A percentile compares a stretch with the other conserved stretches of the same genome.
These are phyloP conservation scores for Trametopsis cervina DNA, from an alignment of 768 basidiomycete species.

Conservation along the genomic window DNA sequence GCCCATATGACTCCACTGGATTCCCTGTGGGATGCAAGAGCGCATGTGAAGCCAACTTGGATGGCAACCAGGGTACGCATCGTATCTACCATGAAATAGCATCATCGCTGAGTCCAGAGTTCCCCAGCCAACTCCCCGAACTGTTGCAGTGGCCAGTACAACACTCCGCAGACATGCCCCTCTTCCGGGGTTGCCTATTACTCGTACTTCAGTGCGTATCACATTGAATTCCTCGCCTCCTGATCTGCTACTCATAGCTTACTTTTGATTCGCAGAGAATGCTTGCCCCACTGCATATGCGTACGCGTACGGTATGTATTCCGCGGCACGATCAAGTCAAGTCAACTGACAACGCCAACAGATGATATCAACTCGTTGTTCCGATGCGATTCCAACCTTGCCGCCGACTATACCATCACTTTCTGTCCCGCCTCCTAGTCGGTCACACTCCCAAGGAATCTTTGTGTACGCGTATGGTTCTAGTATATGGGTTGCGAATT, in stretches of 20 bases:
- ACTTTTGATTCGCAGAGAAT: too few species aligned
- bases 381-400: conserved; percentile 6
- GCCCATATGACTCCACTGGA: conserved; percentile 23
- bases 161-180: conserved; percentile 26
- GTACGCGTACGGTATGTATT: conserved; percentile 17
- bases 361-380: conserved; percentile 1
- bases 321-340: neutral
- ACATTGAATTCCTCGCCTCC: too few species aligned
- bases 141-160: conserved; percentile 28
- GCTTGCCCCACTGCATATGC: conserved; percentile 20
- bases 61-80: conserved; percentile 17
- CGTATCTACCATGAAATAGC: neutral
- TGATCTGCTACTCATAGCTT: too few species aligned
- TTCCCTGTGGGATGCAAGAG: conserved; percentile 25
- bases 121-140: conserved; percentile 15
- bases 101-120: neutral
- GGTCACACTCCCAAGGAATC: too few species aligned
- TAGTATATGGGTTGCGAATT: too few species aligned
- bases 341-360: neutral
- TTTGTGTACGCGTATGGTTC: too few species aligned
- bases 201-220: conserved; percentile 18
- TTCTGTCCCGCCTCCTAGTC: conserved; percentile 12
- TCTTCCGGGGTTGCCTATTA: conserved; percentile 24
- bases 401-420: conserved; percentile 9
- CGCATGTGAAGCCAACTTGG: conserved; percentile 24